phyloP scores from a whole-genome alignment of 169 alveolate species.

The Plasmodium coatneyi region DNA sequence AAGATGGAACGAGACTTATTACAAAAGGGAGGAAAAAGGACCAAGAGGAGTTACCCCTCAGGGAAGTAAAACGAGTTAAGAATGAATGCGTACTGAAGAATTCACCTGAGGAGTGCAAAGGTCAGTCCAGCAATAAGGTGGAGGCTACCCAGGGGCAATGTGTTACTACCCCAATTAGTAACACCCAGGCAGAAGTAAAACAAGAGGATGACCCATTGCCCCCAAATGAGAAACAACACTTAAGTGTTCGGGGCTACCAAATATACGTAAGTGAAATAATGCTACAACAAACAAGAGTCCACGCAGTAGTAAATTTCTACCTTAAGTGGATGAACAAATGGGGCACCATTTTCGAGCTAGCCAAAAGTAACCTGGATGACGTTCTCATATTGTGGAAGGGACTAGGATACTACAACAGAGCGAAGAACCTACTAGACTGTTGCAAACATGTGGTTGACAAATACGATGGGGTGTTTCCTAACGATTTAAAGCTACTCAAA shows the following conservation, averaged over 20 bases:
- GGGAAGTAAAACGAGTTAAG: conserved; percentile 1
- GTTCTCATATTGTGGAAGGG: conserved; percentile 76
- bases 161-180: not conserved
- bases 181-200: not conserved
- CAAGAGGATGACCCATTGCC: not conserved
- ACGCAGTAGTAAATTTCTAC: conserved; percentile 76
- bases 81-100: conserved; percentile 1
- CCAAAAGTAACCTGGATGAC: conserved; percentile 70
- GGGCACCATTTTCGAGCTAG: conserved; percentile 62
- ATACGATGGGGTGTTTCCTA: conserved; percentile 74
- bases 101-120: not conserved
- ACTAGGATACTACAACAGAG: conserved; percentile 79
- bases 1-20: not conserved
- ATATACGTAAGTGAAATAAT: conserved; percentile 81
- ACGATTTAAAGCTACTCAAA: conserved; percentile 42
- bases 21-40: not conserved
- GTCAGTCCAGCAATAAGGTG: not conserved
- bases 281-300: conserved; percentile 83
- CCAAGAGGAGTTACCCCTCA: not conserved
- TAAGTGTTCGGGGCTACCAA: conserved; percentile 70
- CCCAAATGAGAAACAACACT: not conserved
- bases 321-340: conserved; percentile 78
- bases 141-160: not conserved
- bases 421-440: conserved; percentile 74
- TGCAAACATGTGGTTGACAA: conserved; percentile 65